Evolutionary conservation across 2,329 filamentous ascomycete species (phyloP).

Genomic region (Monosporascus sp.): DNA sequence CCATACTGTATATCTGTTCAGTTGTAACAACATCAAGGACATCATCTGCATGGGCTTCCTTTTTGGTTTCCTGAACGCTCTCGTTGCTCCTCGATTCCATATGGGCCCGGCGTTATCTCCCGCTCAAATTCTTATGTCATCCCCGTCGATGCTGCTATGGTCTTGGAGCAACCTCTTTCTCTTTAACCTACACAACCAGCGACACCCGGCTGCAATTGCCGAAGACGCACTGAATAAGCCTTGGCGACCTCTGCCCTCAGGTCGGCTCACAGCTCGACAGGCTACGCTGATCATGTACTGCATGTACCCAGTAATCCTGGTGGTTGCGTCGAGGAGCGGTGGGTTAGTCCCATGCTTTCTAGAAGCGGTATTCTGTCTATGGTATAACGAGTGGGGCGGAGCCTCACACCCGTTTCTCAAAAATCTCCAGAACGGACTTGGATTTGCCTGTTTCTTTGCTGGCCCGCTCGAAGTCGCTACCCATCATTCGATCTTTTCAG

Average conservation of each 20-base stretch:
- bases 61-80: conserved; percentile 6
- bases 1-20: conserved; percentile 6
- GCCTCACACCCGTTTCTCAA: conserved; percentile 2
- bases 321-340: background rate
- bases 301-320: conserved; percentile 4
- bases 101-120: conserved; percentile 2
- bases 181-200: conserved; percentile 14
- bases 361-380: conserved; percentile 3
- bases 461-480: conserved; percentile 8
- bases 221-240: conserved; percentile 15
- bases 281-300: conserved; percentile 3
- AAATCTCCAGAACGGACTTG: conserved; percentile 8
- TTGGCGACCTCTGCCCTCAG: conserved; percentile 10
- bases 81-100: conserved; percentile 1
- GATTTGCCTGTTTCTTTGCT: conserved; percentile 6
- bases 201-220: background rate
- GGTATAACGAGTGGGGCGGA: conserved; percentile 9
- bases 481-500: conserved; percentile 3
- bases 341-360: conserved; percentile 5
- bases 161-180: conserved; percentile 10
- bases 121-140: background rate
- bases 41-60: conserved; percentile 1
- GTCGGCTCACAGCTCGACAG: conserved; percentile 3
- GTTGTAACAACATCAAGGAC: conserved; percentile 3
- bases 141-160: conserved; percentile 6